A percentile compares a stretch with the other conserved stretches of the same genome.
phyloP scores from a whole-genome alignment of 352 stramenopile genomes.

The Phytophthora crassamura region DNA sequence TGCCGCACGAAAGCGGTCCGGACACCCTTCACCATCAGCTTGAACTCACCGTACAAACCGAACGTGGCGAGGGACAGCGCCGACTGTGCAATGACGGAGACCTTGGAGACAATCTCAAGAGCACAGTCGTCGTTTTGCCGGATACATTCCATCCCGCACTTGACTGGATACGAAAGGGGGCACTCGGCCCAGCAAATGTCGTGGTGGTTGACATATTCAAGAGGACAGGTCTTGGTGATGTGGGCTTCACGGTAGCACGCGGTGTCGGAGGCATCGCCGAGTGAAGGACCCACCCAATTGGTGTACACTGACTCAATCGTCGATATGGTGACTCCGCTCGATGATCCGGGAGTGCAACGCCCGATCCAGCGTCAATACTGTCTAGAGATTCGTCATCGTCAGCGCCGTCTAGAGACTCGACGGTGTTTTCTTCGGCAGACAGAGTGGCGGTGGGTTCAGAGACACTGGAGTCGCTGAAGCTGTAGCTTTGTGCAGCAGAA shows the following conservation, averaged over 20 bases:
- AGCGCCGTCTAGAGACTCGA: conserved; percentile 7
- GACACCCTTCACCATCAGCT: conserved; percentile 30
- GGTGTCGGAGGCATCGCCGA: conserved; percentile 25
- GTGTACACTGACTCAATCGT: conserved; percentile 24
- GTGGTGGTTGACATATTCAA: conserved; percentile 26
- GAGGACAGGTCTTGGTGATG: conserved; percentile 30
- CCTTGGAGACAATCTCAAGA: conserved; percentile 36
- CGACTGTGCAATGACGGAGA: conserved; percentile 16
- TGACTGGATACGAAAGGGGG: conserved; percentile 41
- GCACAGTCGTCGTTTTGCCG: conserved; percentile 45
- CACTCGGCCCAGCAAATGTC: conserved; percentile 45
- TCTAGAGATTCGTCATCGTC: conserved; percentile 6
- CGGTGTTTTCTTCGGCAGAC: neutral
- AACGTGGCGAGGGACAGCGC: conserved; percentile 28
- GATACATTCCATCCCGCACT: conserved; percentile 47
- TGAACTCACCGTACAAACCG: conserved; percentile 26
- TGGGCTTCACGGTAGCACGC: conserved; percentile 48
- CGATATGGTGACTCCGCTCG: neutral
- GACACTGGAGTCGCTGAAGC: neutral
- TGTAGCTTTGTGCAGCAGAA: conserved; percentile 18
- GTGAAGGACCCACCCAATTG: conserved; percentile 36
- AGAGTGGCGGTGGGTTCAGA: neutral
- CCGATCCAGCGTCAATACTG: conserved; percentile 2
- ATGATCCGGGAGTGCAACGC: neutral
- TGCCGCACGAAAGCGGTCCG: conserved; percentile 29